phyloP scores from a whole-genome alignment of 331 rosid species.

The Saraca asoca region DNA sequence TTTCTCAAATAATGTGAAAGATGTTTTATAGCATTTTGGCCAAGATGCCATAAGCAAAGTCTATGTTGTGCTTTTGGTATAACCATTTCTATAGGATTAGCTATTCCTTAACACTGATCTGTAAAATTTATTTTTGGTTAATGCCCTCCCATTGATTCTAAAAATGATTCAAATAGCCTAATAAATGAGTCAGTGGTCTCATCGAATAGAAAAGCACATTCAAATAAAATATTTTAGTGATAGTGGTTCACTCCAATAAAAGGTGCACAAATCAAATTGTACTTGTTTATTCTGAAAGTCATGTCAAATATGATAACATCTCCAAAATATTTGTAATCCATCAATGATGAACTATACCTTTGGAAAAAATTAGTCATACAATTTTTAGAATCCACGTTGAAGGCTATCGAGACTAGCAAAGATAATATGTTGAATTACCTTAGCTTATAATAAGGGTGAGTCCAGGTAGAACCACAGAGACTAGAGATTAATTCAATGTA shows the following conservation, averaged over 20 bases:
- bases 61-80: conserved; percentile 9
- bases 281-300: not conserved
- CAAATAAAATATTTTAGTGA: too few relatives aligned
- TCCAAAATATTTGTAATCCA: conserved; percentile 27
- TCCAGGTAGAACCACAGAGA: too few relatives aligned
- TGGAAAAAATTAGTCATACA: conserved; percentile 18
- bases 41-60: conserved; percentile 12
- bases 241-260: too few relatives aligned
- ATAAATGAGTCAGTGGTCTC: too few relatives aligned
- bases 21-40: conserved; percentile 27
- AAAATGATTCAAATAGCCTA: too few relatives aligned
- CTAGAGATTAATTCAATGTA: too few relatives aligned
- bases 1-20: conserved; percentile 2
- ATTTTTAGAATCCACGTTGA: too few relatives aligned
- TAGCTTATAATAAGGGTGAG: too few relatives aligned
- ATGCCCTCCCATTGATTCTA: too few relatives aligned
- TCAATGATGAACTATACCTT: conserved; percentile 31
- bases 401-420: too few relatives aligned
- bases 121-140: conserved; percentile 7
- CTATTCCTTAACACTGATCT: conserved; percentile 1
- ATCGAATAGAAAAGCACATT: conserved; percentile 8
- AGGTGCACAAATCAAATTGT: too few relatives aligned
- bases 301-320: conserved; percentile 26
- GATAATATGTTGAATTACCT: too few relatives aligned
- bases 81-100: conserved; percentile 6